phyloP scores from a whole-genome alignment of 78 protist genomes.

The Dictyostelium intermedium region DNA sequence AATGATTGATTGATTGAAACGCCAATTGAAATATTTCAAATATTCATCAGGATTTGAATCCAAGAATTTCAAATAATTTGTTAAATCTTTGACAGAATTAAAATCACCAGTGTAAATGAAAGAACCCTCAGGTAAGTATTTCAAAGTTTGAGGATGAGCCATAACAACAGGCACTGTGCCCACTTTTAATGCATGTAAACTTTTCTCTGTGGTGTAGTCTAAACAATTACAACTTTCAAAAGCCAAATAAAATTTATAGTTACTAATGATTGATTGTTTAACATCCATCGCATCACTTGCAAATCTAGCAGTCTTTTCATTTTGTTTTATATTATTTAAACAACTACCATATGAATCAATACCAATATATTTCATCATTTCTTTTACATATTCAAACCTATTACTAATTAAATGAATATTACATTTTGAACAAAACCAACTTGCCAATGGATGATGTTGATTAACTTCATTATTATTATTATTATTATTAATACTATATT shows the following conservation, averaged over 20 bases:
- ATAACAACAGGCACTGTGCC: slow-evolving; percentile 22
- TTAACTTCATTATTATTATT: no score
- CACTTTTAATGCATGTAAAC: not conserved
- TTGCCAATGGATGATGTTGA: not conserved
- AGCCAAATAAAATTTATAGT: slow-evolving; percentile 41
- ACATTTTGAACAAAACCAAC: slow-evolving; percentile 12
- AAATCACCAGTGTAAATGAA: slow-evolving; percentile 25
- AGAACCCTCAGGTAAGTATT: slow-evolving; percentile 23
- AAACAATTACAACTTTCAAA: slow-evolving; percentile 39
- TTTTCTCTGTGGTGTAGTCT: slow-evolving; percentile 37
- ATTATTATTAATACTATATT: not conserved
- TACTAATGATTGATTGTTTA: not conserved
- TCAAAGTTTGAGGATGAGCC: slow-evolving; percentile 1
- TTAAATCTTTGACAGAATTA: not conserved
- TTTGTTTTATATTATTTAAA: not conserved
- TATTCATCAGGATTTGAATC: slow-evolving; percentile 9
- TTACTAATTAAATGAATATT: not conserved
- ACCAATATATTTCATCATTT: slow-evolving; percentile 25
- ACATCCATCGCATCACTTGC: not conserved
- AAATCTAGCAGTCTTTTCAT: not conserved
- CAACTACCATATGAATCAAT: slow-evolving; percentile 48
- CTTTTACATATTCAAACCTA: slow-evolving; percentile 4
- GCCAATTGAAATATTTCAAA: slow-evolving; percentile 40
- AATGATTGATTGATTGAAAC: not conserved
- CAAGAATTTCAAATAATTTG: slow-evolving; percentile 3